Evolutionary conservation across 371 early-diverging fungal species (phyloP).

Genomic region (Syncephalastrum racemosum): DNA sequence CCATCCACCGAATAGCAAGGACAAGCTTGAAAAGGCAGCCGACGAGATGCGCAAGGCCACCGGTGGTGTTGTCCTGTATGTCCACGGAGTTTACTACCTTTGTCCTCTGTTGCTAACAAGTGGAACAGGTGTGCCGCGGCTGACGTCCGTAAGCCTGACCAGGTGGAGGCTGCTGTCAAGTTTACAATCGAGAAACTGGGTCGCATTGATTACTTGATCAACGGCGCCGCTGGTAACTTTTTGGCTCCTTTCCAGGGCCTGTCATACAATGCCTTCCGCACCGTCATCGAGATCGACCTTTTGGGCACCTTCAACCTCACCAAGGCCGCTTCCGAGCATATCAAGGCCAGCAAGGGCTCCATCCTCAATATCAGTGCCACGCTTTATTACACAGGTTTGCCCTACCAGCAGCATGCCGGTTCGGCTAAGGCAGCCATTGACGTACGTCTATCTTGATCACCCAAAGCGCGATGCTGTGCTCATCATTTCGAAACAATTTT

Average conservation of each 20-base stretch:
- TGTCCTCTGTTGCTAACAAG: not conserved
- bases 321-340: slow-evolving; percentile 70
- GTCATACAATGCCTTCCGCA: slow-evolving; percentile 76
- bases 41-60: slow-evolving; percentile 62
- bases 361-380: slow-evolving; percentile 72
- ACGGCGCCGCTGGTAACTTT: slow-evolving; percentile 81
- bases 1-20: slow-evolving; percentile 21
- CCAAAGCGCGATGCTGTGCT: slow-evolving; percentile 14
- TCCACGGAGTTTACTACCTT: not conserved
- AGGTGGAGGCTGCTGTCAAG: slow-evolving; percentile 64
- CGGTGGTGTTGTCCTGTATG: slow-evolving; percentile 53
- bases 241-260: slow-evolving; percentile 66
- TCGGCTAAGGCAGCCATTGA: slow-evolving; percentile 49
- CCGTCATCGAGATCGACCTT: slow-evolving; percentile 57
- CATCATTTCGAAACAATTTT: slow-evolving; percentile 10
- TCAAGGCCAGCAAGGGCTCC: slow-evolving; percentile 68
- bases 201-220: slow-evolving; percentile 65
- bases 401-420: slow-evolving; percentile 56
- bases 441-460: slow-evolving; percentile 15
- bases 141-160: slow-evolving; percentile 66
- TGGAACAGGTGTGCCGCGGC: slow-evolving; percentile 47
- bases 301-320: slow-evolving; percentile 72
- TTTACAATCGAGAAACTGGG: slow-evolving; percentile 65
- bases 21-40: slow-evolving; percentile 70
- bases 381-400: slow-evolving; percentile 61